Percentiles rank a stretch among this genome's conserved stretches.
These are phyloP conservation scores for Ceratocystis destructans DNA, from an alignment of 2,329 filamentous ascomycete species.

Conservation along the genomic window DNA sequence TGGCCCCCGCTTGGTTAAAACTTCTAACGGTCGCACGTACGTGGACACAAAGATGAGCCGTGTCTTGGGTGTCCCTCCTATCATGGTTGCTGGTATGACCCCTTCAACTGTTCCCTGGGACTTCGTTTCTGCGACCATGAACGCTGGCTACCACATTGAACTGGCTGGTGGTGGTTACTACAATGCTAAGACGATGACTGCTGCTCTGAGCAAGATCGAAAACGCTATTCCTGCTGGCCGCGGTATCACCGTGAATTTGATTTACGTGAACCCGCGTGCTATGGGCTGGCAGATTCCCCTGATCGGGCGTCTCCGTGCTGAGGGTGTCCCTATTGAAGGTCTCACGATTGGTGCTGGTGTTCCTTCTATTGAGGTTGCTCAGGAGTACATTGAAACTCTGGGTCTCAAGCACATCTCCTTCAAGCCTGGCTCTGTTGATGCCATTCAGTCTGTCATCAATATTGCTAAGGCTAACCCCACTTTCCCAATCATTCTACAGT, in stretches of 20 bases:
- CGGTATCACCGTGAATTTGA: conserved; percentile 79
- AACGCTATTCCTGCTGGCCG: conserved; percentile 69
- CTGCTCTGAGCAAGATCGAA: conserved; percentile 73
- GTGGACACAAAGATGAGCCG: conserved; percentile 96
- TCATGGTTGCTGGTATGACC: conserved; percentile 92
- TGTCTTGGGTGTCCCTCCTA: conserved; percentile 66
- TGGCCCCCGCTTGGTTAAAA: conserved; percentile 82
- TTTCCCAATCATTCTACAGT: conserved; percentile 87
- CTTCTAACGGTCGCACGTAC: conserved; percentile 74
- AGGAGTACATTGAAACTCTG: conserved; percentile 86
- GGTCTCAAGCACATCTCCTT: conserved; percentile 88
- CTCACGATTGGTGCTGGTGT: conserved; percentile 88
- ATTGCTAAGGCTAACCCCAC: conserved; percentile 87
- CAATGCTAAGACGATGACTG: conserved; percentile 67
- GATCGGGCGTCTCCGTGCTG: conserved; percentile 62
- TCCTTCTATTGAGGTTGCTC: conserved; percentile 81
- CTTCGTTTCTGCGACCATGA: conserved; percentile 85
- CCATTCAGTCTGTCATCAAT: conserved; percentile 80
- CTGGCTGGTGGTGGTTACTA: conserved; percentile 84
- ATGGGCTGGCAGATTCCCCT: conserved; percentile 91
- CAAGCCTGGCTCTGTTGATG: conserved; percentile 81
- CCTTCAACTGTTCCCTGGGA: conserved; percentile 81
- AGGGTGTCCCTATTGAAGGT: conserved; percentile 83
- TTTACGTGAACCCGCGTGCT: conserved; percentile 77
- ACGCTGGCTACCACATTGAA: conserved; percentile 88